Base-by-base conservation (phyloP, 2,329 filamentous ascomycete genomes). In the Aplosporella prunicola region DNA sequence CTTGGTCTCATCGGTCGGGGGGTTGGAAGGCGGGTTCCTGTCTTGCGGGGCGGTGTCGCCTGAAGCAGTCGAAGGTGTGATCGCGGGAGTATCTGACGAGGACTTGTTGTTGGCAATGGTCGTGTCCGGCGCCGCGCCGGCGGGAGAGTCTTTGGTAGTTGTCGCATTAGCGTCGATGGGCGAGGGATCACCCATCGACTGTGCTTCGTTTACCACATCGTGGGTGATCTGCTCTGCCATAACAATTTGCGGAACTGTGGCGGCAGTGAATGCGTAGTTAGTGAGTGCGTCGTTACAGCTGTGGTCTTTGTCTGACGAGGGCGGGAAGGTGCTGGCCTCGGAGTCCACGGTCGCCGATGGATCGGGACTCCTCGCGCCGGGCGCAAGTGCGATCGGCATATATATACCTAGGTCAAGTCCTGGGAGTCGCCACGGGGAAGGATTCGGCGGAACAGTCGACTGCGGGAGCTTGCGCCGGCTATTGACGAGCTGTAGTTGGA, bases 141-240 rank as follows among this genome's bases (percentile, higher is more conserved):
- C 69, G 68, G 66, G 55, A 53, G 51, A 51, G 50, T 66, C 63
- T 61, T 64, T 66, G 63, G 67, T 67, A 64, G 64, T 70, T 67
- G 66, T 70, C 69, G 72, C 73, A 77, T 69, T 67, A 65, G 68
- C 73, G 74, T 76, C 75, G 72, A 74, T 74, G 67, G 72, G 70
- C 68, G 69, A 68, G 58, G 63, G 59, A 59, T 68, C 72, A 69
- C 72, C 72, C 66, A 74, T 68, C 74, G 75, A 79, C 76, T 70
- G 68, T 68, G 72, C 68, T 71, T 76, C 69, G 68, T 76, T 76
- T 77, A 79, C 75, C 76, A 78, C 76, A 80, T 80, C 71, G 65
- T 76, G 74, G 71, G 66, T 68, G 58, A 64, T 72, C 72, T 75
- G 71, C 74, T 78, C 75, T 78, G 76, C 76, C 76, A 80, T 80